Percentiles rank a stretch among this genome's conserved stretches.
These are phyloP conservation scores for Phaffia australis DNA, from an alignment of 768 basidiomycete species.

Conservation along the genomic window DNA sequence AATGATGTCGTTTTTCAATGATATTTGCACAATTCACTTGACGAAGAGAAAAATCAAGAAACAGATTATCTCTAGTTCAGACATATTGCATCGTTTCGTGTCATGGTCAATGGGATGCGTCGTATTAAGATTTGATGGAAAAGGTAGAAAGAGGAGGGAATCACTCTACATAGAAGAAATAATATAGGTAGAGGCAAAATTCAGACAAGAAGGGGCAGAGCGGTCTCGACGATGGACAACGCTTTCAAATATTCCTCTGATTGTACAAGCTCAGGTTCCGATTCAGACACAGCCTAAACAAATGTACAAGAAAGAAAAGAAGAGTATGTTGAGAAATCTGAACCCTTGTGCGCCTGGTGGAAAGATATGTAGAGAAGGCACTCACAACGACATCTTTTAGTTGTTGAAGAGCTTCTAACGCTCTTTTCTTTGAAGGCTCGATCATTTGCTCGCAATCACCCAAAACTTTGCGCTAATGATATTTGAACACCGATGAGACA, in stretches of 20 bases:
- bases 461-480: slow-evolving; percentile 27
- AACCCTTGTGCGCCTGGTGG: no score
- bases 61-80: no score
- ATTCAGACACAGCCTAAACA: slow-evolving; percentile 13
- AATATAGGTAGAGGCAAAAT: slow-evolving; percentile 1
- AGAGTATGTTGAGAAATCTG: no score
- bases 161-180: not conserved
- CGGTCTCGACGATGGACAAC: slow-evolving; percentile 1
- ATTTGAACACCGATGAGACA: not conserved
- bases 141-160: no score
- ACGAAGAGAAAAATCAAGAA: no score
- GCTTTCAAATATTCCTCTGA: slow-evolving; percentile 25
- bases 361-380: not conserved
- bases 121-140: not conserved
- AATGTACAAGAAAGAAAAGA: not conserved
- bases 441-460: slow-evolving; percentile 29
- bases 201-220: not conserved
- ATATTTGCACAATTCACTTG: no score
- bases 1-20: no score
- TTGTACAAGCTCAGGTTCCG: slow-evolving; percentile 19
- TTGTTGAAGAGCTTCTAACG: slow-evolving; percentile 24
- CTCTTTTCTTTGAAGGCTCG: slow-evolving; percentile 26
- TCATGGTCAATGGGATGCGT: no score
- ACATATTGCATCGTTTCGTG: no score
- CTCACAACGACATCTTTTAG: slow-evolving; percentile 27